Evolutionary conservation across 139 green algal genomes (phyloP).

Genomic region (Tetradesmus obliquus): DNA sequence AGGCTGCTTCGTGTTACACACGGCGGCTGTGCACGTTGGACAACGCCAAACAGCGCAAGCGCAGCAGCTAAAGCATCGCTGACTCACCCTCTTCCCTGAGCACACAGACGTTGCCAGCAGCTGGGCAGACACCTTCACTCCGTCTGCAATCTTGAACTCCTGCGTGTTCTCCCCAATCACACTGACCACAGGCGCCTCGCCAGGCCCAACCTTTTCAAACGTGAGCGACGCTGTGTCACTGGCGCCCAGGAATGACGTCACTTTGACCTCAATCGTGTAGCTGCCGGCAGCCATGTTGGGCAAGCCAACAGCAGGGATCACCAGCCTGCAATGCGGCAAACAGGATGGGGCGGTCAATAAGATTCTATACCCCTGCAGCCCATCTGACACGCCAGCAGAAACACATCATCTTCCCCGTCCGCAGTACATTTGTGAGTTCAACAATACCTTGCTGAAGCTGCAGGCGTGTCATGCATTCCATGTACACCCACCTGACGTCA

Average conservation of each 20-base stretch:
- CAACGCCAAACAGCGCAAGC: no score
- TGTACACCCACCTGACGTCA: background rate
- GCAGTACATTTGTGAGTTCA: background rate
- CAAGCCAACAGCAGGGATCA: background rate
- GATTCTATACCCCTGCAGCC: background rate
- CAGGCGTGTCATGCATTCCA: background rate
- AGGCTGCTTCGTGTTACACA: background rate
- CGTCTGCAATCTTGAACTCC: conserved; percentile 22
- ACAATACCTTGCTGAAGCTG: background rate
- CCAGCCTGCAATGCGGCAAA: background rate
- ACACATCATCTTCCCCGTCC: background rate
- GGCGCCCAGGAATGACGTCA: conserved; percentile 8
- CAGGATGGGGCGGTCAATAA: background rate
- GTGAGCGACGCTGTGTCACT: background rate
- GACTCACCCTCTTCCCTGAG: background rate
- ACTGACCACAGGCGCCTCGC: conserved; percentile 7
- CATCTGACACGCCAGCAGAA: background rate
- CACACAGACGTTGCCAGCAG: conserved; percentile 17
- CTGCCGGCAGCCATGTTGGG: background rate
- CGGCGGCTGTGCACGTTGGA: no score
- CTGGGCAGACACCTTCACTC: background rate
- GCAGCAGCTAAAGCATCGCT: no score
- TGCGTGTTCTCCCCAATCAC: background rate
- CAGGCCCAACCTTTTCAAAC: background rate
- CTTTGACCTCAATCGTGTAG: conserved; percentile 4